Evolutionary conservation across 2,329 filamentous ascomycete genomes (phyloP), one percentile per base, ranked within the genome.

Genomic region (Fusarium oligoseptatum): DNA sequence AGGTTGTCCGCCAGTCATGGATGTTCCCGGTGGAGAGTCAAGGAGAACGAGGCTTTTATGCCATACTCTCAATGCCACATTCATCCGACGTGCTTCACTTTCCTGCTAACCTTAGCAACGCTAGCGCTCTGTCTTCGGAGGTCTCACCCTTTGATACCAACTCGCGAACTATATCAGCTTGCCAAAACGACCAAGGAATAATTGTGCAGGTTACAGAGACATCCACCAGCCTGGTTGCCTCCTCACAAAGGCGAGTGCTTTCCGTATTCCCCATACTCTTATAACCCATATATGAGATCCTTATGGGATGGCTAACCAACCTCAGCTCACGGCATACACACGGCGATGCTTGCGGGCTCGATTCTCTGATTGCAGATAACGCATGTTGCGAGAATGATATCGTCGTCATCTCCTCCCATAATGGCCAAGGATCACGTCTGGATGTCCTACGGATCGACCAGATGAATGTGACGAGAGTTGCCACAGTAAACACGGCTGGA

Each of bases 141-240:
- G 73, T 77, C 2, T 83, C 84, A 1, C 81, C 82, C 10, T 89
- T 91, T 67, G 90, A 92, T 75, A 79, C 88, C 17, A 81, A 81
- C 3, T 87, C 85, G 5, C 84, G 87, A 52, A 92, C 91, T 0
- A 81, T 92, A 29, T 84, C 85, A 22, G 84, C 86, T 14, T 78
- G 80, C 4, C 82, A 84, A 36, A 76, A 82, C 12, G 75, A 80
- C 6, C 78, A 82, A 4, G 81, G 82, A 2, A 79, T 78, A 2
- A 82, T 88, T 6, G 80, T 90, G 3, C 91, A 92, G 75, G 83
- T 92, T 5, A 92, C 90, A 1, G 87, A 89, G 63, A 81, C 79
- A 34, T 83, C 77, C 20, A 80, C 88, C 3, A 85, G 85, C 9
- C 75, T 89, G 50, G 72, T 85, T 17, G 81, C 78, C 3, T 71